phyloP scores from a whole-genome alignment of 2,329 filamentous ascomycete genomes.

The Fusarium sp. region DNA sequence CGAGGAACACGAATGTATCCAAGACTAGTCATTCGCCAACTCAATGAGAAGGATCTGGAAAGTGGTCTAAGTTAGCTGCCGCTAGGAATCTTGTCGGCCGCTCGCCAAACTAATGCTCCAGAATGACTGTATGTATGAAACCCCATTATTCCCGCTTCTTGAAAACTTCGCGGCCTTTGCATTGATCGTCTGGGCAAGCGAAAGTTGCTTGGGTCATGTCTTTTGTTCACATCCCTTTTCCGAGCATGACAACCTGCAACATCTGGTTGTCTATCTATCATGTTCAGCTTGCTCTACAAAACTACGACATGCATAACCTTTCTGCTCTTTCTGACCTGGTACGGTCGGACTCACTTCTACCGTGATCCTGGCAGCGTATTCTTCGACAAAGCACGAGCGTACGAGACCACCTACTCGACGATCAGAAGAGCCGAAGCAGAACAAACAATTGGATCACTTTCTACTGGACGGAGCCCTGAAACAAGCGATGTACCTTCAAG shows the following conservation, averaged over 20 bases:
- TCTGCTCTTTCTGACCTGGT: conserved; percentile 11
- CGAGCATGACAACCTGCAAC: neutral
- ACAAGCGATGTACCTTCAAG: fast-evolving
- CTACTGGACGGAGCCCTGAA: neutral
- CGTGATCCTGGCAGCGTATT: conserved; percentile 29
- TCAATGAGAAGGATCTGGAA: too few relatives aligned
- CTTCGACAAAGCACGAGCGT: conserved; percentile 21
- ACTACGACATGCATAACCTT: neutral
- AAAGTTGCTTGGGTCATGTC: neutral
- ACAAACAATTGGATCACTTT: neutral
- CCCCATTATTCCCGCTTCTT: neutral
- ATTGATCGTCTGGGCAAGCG: neutral
- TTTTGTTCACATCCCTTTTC: neutral
- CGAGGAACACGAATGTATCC: neutral
- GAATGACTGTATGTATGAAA: neutral
- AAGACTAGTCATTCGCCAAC: neutral
- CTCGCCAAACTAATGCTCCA: neutral
- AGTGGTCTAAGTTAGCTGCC: neutral
- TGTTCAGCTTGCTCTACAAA: conserved; percentile 13
- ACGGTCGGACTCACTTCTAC: conserved; percentile 18
- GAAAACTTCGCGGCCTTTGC: neutral
- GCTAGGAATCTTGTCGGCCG: neutral
- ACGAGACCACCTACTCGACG: conserved; percentile 8
- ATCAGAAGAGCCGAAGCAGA: conserved; percentile 5
- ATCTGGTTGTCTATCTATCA: neutral